phyloP scores from a whole-genome alignment of 140 eudicot species.

The Bidens hawaiensis region DNA sequence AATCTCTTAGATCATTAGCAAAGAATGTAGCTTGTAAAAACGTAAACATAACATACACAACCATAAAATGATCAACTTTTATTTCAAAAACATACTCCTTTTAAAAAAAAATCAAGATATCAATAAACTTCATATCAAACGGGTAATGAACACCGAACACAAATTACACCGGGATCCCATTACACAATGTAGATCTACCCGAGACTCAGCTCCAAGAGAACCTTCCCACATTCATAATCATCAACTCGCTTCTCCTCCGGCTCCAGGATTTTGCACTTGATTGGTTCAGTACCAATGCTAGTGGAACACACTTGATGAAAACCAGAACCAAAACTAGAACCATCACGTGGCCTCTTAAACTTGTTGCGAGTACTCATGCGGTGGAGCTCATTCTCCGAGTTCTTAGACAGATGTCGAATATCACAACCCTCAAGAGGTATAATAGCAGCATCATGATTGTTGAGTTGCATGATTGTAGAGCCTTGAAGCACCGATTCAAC shows the following conservation, averaged over 20 bases:
- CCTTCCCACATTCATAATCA: neutral
- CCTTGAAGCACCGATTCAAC: conserved; percentile 60
- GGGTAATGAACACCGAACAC: neutral
- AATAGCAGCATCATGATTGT: conserved; percentile 5
- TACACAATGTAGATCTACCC: neutral
- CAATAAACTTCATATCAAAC: neutral
- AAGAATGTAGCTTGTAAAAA: no score
- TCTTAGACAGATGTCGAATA: conserved; percentile 48
- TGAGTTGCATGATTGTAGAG: conserved; percentile 33
- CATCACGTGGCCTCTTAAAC: conserved; percentile 29
- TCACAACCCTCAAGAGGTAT: conserved; percentile 42
- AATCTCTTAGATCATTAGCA: no score
- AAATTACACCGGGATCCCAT: no score
- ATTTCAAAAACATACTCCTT: neutral
- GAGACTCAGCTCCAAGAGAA: neutral
- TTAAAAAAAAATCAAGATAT: no score
- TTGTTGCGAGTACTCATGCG: conserved; percentile 22
- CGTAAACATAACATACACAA: neutral
- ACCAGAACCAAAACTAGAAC: neutral
- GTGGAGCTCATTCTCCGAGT: neutral
- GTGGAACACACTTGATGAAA: neutral
- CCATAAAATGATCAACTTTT: neutral
- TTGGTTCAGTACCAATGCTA: neutral
- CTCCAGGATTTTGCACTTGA: neutral
- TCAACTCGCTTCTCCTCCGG: neutral